Evolutionary conservation across 179 eudicot species (phyloP), one percentile per base, ranked within the genome.

Genomic region (Nepenthes alata): DNA sequence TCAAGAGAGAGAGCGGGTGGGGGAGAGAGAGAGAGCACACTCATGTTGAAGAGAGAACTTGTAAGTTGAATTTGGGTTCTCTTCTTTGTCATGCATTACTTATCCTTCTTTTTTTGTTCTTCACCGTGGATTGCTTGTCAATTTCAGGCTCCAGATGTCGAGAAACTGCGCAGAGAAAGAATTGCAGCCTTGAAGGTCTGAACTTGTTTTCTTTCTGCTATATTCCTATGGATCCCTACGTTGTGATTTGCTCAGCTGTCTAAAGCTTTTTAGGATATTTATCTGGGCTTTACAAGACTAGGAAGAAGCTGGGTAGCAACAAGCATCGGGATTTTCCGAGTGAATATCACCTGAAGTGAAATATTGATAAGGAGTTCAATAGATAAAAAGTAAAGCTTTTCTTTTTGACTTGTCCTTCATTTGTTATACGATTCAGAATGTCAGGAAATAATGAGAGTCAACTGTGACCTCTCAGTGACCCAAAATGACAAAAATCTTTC

Each of bases 241-340:
- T 1, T 47, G 34, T 25, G 53, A 9, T 61, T 54, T 60, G 64
- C 57, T 64, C 49, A 50, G 61, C 47, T 68, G 35, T 58, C 59
- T 54, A 1, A 65, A 53, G 61, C 47, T 16, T 37, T 55, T 63
- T 37, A 48, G 60, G 8, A 58, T 70, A 45, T 55, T 59, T 36
- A 50, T 70, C 56, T 54, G 51, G 58, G 63, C 34, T 70, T 75
- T 69, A 11, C 73, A 76, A 69, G 64, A 64, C 35, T 61, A 91
- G 97, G 84, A 77, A 88, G 96, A 91, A 86, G 97, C 96, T 53
- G 97, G 88, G 82, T 88, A 91, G 78, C 79, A 96, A 61, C 91
- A 88, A 78, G 57, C 68, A 54, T 68, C 84, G 77, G 45, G 45
- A 41, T 41, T 41, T 41, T 41, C 45, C 0, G 45, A 25, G 45